Evolutionary conservation across 352 stramenopile genomes (phyloP).

Genomic region (Phytophthora parvispora): DNA sequence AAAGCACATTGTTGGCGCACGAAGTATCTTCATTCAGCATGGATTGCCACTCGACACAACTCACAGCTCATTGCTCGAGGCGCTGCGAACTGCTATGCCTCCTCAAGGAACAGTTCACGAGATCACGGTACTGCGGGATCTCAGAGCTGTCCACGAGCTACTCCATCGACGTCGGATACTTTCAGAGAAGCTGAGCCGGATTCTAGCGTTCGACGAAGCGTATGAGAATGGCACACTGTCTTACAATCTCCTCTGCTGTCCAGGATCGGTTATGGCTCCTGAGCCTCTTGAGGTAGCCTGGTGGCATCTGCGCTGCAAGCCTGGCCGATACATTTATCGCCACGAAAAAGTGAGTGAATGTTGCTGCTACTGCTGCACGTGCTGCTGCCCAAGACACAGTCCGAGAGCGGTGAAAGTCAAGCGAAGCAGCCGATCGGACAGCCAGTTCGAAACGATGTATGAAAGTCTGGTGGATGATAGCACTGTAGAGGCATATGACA

Average conservation of each 20-base stretch:
- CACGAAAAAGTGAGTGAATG: conserved; percentile 47
- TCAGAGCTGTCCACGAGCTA: conserved; percentile 66
- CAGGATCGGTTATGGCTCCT: conserved; percentile 65
- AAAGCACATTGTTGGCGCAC: conserved; percentile 73
- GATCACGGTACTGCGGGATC: conserved; percentile 74
- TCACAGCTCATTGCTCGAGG: conserved; percentile 47
- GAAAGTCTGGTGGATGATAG: conserved; percentile 38
- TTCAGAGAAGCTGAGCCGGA: conserved; percentile 63
- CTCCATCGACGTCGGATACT: conserved; percentile 57
- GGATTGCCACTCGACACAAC: conserved; percentile 67
- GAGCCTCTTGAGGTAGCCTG: conserved; percentile 47
- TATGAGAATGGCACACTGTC: conserved; percentile 70
- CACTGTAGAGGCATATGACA: conserved; percentile 26
- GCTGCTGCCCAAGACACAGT: conserved; percentile 48
- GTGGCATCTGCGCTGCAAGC: conserved; percentile 65
- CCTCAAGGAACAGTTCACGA: conserved; percentile 53
- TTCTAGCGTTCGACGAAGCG: conserved; percentile 58
- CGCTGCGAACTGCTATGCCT: conserved; percentile 53
- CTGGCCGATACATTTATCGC: conserved; percentile 62
- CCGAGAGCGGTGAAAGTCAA: conserved; percentile 22
- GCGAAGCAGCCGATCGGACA: conserved; percentile 21
- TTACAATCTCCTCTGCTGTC: conserved; percentile 75
- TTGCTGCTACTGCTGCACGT: conserved; percentile 54
- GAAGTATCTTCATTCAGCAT: conserved; percentile 77
- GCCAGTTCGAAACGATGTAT: conserved; percentile 34